Evolutionary conservation across 106 monocot species (phyloP).

Genomic region (Chionographis japonica): DNA sequence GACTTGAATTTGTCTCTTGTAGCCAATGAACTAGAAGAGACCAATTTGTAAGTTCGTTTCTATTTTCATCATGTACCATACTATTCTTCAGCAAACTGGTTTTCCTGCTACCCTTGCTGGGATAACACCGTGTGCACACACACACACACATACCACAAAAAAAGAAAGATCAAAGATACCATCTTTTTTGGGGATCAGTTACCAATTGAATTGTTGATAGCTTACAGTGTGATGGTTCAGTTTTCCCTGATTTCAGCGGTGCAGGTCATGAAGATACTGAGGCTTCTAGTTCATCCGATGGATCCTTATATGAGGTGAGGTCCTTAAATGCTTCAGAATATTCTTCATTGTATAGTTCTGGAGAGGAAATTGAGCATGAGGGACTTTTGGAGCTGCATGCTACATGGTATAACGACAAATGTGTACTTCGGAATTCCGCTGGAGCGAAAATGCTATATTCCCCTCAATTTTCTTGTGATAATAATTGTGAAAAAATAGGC

Average conservation of each 20-base stretch:
- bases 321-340: slow-evolving; percentile 36
- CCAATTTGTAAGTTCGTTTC: slow-evolving; percentile 23
- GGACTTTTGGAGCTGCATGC: slow-evolving; percentile 11
- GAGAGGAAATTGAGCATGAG: slow-evolving; percentile 26
- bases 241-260: slow-evolving; percentile 34
- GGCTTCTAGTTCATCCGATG: slow-evolving; percentile 36
- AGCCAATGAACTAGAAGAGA: slow-evolving; percentile 12
- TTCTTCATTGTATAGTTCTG: slow-evolving; percentile 43
- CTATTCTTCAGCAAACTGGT: neutral
- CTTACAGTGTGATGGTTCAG: neutral
- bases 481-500: slow-evolving; percentile 3
- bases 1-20: slow-evolving; percentile 8
- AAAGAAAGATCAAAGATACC: no score
- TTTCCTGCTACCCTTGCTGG: slow-evolving; percentile 1
- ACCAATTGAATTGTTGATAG: no score
- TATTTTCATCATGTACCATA: neutral
- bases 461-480: slow-evolving; percentile 6
- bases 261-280: slow-evolving; percentile 32
- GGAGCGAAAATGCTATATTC: slow-evolving; percentile 13
- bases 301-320: slow-evolving; percentile 35
- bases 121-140: neutral
- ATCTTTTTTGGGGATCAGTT: no score
- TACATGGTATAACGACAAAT: slow-evolving; percentile 14
- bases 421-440: slow-evolving; percentile 11
- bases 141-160: no score